phyloP scores from a whole-genome alignment of 176 grass and related monocot species.

The Ampelocalamus luodianensis region DNA sequence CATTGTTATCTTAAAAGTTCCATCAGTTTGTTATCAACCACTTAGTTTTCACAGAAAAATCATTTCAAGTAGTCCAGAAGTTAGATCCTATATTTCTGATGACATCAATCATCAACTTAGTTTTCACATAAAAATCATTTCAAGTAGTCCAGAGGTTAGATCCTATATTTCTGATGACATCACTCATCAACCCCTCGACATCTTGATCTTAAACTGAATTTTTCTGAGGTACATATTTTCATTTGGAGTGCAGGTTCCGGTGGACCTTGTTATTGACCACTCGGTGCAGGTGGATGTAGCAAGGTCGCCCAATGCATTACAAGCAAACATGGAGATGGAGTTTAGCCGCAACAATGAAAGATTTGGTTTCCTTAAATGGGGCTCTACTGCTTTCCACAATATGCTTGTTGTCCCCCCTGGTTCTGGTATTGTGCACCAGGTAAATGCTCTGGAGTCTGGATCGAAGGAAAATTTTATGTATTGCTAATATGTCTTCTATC shows the following conservation, averaged over 20 bases:
- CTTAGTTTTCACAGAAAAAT: not conserved
- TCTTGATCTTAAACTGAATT: not conserved
- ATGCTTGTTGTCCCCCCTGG: slow-evolving; percentile 94
- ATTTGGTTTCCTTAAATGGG: slow-evolving; percentile 97
- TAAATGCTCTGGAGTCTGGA: slow-evolving; percentile 39
- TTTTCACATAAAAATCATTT: not conserved
- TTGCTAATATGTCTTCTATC: not conserved
- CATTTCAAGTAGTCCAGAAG: not conserved
- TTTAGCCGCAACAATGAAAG: slow-evolving; percentile 92
- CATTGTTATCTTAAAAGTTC: not conserved
- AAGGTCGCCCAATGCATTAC: slow-evolving; percentile 77
- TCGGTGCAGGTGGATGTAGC: slow-evolving; percentile 98
- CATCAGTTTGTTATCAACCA: not conserved
- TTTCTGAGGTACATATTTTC: slow-evolving; percentile 28
- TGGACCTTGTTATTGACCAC: slow-evolving; percentile 96
- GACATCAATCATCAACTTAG: not conserved
- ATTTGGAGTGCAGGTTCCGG: slow-evolving; percentile 67
- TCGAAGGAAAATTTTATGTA: not conserved
- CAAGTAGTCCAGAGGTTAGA: not conserved
- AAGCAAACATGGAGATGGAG: slow-evolving; percentile 86
- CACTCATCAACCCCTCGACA: not conserved
- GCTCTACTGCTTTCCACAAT: slow-evolving; percentile 88
- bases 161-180: slow-evolving; percentile 9
- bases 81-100: slow-evolving; percentile 8
- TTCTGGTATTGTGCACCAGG: slow-evolving; percentile 97